phyloP scores from a whole-genome alignment of 2,329 filamentous ascomycete species.

The Neofusicoccum ribis region DNA sequence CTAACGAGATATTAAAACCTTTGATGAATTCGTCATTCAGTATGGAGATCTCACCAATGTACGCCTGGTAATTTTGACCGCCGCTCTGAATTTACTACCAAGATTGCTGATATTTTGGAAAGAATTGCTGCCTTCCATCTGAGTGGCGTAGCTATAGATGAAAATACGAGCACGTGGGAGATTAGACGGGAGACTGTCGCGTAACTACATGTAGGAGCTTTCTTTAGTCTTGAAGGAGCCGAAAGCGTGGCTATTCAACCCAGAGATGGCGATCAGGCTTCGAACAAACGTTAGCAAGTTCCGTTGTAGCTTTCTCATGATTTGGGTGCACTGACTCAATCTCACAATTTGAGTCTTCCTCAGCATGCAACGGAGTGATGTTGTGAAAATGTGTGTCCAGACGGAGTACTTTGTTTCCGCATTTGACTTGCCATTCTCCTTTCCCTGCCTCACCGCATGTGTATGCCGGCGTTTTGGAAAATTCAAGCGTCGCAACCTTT shows the following conservation, averaged over 20 bases:
- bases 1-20: no score
- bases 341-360: background rate
- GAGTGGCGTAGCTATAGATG: background rate
- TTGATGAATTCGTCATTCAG: no score
- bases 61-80: background rate
- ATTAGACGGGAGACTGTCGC: background rate
- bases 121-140: background rate
- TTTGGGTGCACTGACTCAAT: background rate
- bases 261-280: background rate
- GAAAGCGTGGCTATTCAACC: background rate
- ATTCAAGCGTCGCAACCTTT: no score
- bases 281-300: no score
- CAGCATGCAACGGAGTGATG: background rate
- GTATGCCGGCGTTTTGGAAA: background rate
- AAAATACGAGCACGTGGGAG: background rate
- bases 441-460: background rate
- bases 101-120: background rate
- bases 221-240: background rate
- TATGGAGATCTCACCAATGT: no score
- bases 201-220: background rate
- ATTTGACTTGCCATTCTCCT: background rate
- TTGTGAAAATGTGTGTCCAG: background rate
- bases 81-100: background rate
- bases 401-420: background rate
- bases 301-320: no score